A percentile compares a stretch with the other conserved stretches of the same genome.
Evolutionary conservation across 2,329 filamentous ascomycete genomes (phyloP).

Genomic region (Leptographium procerum): DNA sequence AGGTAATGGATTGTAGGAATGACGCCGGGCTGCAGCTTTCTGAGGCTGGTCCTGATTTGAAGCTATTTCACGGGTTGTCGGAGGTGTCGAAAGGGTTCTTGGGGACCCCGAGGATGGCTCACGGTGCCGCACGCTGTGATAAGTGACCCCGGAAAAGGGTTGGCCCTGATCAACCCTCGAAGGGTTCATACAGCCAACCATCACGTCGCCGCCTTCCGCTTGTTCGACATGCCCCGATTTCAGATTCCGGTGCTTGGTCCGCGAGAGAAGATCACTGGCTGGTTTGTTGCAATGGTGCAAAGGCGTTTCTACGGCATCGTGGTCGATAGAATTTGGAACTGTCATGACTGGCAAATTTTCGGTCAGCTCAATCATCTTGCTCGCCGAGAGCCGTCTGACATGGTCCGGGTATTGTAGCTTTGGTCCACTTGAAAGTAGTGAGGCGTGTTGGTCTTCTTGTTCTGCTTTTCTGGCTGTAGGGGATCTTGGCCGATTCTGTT

Average conservation of each 20-base stretch:
- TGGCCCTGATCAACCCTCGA: neutral
- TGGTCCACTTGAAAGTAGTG: neutral
- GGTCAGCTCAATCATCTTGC: slow-evolving; percentile 47
- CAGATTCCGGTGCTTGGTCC: neutral
- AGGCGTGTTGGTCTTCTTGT: neutral
- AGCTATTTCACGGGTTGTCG: slow-evolving; percentile 27
- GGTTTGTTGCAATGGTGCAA: no score
- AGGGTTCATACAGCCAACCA: neutral
- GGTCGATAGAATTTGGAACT: slow-evolving; percentile 15
- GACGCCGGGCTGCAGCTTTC: slow-evolving; percentile 29
- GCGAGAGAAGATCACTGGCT: neutral
- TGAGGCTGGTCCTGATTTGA: slow-evolving; percentile 13
- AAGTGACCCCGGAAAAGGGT: neutral
- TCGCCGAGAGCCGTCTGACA: slow-evolving; percentile 43
- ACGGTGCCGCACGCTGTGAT: neutral
- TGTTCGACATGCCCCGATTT: neutral
- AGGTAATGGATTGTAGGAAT: slow-evolving; percentile 35
- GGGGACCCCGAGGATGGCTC: neutral
- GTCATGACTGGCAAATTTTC: slow-evolving; percentile 46
- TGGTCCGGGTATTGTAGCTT: slow-evolving; percentile 13
- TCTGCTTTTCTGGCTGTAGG: neutral
- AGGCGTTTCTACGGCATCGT: slow-evolving; percentile 10
- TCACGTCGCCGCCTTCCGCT: neutral
- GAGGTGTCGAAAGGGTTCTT: slow-evolving; percentile 41
- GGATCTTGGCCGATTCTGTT: neutral